phyloP scores from a whole-genome alignment of 225 moss, liverwort and hornwort species.

The Polytrichum commune region DNA sequence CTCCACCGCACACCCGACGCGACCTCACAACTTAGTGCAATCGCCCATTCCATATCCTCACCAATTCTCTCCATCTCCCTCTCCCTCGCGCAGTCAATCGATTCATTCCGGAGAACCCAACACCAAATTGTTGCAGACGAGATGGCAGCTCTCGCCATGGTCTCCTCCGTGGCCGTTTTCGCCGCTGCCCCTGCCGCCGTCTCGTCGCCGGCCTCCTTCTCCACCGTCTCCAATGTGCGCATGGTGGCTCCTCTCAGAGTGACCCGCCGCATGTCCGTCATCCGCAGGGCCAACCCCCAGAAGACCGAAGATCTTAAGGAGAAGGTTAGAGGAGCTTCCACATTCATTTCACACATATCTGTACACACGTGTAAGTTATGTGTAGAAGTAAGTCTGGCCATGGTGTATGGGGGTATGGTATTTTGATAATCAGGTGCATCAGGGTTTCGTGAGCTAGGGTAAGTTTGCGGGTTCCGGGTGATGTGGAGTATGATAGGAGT shows the following conservation, averaged over 20 bases:
- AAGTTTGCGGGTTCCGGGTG: too few species aligned
- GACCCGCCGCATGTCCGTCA: constrained; percentile 24
- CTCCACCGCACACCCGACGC: too few species aligned
- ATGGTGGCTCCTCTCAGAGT: constrained; percentile 25
- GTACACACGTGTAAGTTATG: too few species aligned
- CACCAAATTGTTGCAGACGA: neutral
- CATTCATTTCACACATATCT: too few species aligned
- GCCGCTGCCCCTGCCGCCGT: constrained; percentile 18
- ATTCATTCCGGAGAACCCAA: neutral
- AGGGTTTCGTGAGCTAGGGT: too few species aligned
- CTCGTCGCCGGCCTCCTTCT: constrained; percentile 14
- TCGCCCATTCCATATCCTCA: neutral
- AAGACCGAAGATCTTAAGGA: constrained; percentile 33
- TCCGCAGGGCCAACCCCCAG: constrained; percentile 43
- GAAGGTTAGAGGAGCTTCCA: constrained; percentile 12
- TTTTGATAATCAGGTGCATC: too few species aligned
- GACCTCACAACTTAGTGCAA: too few species aligned
- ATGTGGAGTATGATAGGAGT: too few species aligned
- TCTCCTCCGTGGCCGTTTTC: constrained; percentile 17
- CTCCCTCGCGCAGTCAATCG: neutral
- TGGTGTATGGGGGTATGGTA: too few species aligned
- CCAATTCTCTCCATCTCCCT: neutral
- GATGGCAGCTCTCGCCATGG: constrained; percentile 37
- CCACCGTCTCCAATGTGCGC: constrained; percentile 14
- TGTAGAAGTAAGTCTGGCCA: too few species aligned